Conservation (phyloP, 345 rosid genomes). For the Reutealis trisperma region DNA sequence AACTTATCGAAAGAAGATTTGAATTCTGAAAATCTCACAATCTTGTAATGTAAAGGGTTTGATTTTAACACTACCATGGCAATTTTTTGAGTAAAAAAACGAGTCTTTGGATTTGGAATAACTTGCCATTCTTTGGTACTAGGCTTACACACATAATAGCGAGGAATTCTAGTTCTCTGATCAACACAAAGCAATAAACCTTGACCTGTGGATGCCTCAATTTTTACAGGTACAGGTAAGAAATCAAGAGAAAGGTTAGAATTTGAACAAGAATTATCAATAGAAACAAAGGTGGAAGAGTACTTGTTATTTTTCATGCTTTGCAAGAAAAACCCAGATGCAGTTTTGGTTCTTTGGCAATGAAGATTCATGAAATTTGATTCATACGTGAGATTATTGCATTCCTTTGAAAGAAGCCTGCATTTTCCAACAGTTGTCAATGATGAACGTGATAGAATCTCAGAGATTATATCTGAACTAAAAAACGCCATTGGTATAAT, state of each 20-base stretch:
- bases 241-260: constrained; percentile 5
- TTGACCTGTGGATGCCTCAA: background rate
- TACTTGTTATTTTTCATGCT: no score
- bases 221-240: background rate
- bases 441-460: constrained; percentile 15
- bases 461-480: background rate
- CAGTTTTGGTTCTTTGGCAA: constrained; percentile 2
- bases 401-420: constrained; percentile 7
- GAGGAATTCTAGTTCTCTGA: background rate
- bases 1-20: background rate
- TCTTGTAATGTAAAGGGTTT: constrained; percentile 26
- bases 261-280: background rate
- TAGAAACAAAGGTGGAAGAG: background rate
- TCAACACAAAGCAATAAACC: constrained; percentile 14
- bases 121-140: constrained; percentile 21
- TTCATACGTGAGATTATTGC: background rate
- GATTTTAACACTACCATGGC: constrained; percentile 22
- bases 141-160: constrained; percentile 36
- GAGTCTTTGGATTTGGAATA: constrained; percentile 23
- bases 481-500: background rate
- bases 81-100: background rate
- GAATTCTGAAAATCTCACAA: background rate
- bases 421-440: constrained; percentile 1
- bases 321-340: constrained; percentile 20
- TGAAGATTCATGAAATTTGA: constrained; percentile 20